phyloP scores from a whole-genome alignment of 2,329 filamentous ascomycete genomes.

The Colletotrichum siamense region DNA sequence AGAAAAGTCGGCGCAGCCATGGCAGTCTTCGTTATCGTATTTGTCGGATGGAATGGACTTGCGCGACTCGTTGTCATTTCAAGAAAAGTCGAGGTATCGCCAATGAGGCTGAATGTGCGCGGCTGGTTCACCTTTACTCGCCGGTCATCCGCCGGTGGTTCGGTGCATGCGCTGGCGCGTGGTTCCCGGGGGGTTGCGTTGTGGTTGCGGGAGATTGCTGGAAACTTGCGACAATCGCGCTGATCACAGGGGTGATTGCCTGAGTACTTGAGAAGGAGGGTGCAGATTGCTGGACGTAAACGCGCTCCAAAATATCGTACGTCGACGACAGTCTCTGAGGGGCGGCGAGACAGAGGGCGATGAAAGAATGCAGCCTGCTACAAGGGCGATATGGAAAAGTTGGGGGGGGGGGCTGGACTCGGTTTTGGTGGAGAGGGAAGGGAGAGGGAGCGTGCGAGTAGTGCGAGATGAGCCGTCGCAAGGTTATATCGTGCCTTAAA shows the following conservation, averaged over 20 bases:
- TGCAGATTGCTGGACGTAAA: background rate
- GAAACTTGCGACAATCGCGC: slow-evolving; percentile 1
- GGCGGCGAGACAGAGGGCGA: slow-evolving; percentile 4
- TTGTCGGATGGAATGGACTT: slow-evolving; percentile 34
- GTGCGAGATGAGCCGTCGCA: slow-evolving; percentile 22
- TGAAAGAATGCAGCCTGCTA: slow-evolving; percentile 17
- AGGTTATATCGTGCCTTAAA: slow-evolving; percentile 23
- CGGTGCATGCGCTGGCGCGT: slow-evolving; percentile 31
- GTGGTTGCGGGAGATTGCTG: background rate
- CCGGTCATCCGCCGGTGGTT: slow-evolving; percentile 34
- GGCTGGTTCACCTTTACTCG: slow-evolving; percentile 24
- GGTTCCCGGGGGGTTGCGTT: background rate
- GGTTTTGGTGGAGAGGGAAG: background rate
- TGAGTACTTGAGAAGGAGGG: background rate
- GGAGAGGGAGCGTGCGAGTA: background rate
- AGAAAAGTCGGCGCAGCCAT: slow-evolving; percentile 54
- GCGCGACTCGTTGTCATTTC: slow-evolving; percentile 33
- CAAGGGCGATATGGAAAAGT: slow-evolving; percentile 8
- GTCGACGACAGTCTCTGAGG: background rate
- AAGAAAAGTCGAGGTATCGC: slow-evolving; percentile 22
- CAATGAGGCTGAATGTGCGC: slow-evolving; percentile 30
- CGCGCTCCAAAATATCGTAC: slow-evolving; percentile 6
- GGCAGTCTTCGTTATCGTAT: slow-evolving; percentile 32
- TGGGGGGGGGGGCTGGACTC: background rate
- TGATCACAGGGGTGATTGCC: background rate